phyloP scores from a whole-genome alignment of 176 grass and related monocot genomes.

The Oryza rufipogon region DNA sequence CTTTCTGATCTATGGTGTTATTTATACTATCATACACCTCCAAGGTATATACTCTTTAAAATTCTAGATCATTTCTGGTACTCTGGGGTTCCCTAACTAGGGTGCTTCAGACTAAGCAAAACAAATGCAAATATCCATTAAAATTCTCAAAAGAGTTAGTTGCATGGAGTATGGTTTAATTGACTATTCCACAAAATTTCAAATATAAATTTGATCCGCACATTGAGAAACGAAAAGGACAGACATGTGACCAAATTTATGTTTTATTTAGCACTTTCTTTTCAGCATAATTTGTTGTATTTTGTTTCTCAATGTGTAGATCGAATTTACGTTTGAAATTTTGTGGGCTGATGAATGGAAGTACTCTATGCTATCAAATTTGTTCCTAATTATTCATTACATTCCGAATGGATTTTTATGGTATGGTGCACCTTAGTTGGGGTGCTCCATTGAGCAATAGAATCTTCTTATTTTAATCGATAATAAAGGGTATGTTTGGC shows the following conservation, averaged over 20 bases:
- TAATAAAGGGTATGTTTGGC: not conserved
- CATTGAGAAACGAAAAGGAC: not conserved
- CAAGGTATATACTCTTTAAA: slow-evolving; percentile 5
- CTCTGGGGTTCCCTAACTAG: not conserved
- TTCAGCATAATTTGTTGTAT: not conserved
- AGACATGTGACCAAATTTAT: not conserved
- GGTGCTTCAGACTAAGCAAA: not conserved
- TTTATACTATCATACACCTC: slow-evolving; percentile 22
- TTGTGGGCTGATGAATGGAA: not conserved
- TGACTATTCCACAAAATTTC: not conserved
- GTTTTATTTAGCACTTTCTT: not conserved
- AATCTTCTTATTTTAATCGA: not conserved
- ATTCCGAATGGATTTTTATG: not conserved
- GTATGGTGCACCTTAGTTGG: not conserved
- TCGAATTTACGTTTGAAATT: too few relatives aligned
- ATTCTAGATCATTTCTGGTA: not conserved
- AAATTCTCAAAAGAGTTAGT: not conserved
- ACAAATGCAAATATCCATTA: not conserved
- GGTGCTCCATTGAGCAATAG: not conserved
- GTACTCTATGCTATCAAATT: not conserved
- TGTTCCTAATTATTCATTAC: not conserved
- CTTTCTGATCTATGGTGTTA: slow-evolving; percentile 12
- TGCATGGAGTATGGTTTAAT: not conserved
- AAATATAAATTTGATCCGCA: not conserved
- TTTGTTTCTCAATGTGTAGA: not conserved